Base-by-base conservation (phyloP, 129 eudicot genomes). In the Erigeron canadensis region DNA sequence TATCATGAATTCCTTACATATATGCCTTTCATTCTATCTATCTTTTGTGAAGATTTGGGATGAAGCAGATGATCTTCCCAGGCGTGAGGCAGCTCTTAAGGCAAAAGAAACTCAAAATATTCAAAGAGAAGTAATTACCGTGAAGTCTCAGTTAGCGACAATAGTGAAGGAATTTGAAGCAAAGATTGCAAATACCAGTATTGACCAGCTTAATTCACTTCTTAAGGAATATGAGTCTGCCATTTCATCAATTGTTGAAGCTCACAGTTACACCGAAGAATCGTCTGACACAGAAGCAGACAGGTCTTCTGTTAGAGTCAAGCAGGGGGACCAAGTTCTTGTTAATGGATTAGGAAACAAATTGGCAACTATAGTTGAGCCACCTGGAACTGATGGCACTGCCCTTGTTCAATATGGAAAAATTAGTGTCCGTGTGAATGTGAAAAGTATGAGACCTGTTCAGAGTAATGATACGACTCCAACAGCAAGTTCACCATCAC, bases 361-460 rank as follows among this genome's bases (percentile, higher is more conserved):
- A 81, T 65, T 84, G 55, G 98, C 90, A 28, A 85, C 95, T 16
- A 80, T 93, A 69, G 82, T 86, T 70, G 98, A 89, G 79, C 70
- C 79, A 38, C 91, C 88, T 61, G 88, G 81, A 22, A 83, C 83
- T 77, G 95, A 89, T 64, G 83, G 75, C 58, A 85, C 86, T 9
- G 87, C 84, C 73, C 95, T 93, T 65, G 89, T 93, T 17, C 95
- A 81, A 75, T 89, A 72, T 75, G 96, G 96, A 21, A 93, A 89
- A 71, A 77, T 87, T 56, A 89, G 82, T 67, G 81, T 87, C 50
- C 95, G 95, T 8, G 95, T 81, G 57, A 75, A 79, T 34, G 28
- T 55, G 63, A 87, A 79, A 70, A 71, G 69, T 63, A 77, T 85
- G 65, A 83, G 66, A 65, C 62, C 84, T 73, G 69, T 70, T 73